Conservation (phyloP, 164 flowering plant genomes). For the Dillenia turbinata region DNA sequence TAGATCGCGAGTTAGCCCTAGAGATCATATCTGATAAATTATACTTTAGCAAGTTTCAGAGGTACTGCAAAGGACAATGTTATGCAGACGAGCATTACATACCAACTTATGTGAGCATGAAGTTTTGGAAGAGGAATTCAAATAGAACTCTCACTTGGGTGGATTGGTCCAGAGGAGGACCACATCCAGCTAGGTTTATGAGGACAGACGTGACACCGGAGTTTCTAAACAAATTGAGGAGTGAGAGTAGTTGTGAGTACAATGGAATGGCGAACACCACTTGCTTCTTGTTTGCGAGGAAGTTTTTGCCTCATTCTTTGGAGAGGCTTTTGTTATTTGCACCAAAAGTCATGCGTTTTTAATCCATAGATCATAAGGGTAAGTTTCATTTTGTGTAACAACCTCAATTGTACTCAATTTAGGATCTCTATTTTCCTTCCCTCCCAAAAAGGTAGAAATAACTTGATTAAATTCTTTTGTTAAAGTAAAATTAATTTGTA, state of each 20-base stretch:
- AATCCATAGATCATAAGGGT: conserved; percentile 1
- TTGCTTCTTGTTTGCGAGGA: conserved; percentile 82
- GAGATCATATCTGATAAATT: conserved; percentile 42
- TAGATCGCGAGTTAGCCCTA: conserved; percentile 48
- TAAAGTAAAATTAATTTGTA: too few relatives aligned
- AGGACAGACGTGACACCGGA: conserved; percentile 48
- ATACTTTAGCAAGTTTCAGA: conserved; percentile 41
- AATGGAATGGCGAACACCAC: conserved; percentile 39
- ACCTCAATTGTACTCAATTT: neutral
- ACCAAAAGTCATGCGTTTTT: conserved; percentile 46
- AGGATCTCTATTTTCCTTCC: neutral
- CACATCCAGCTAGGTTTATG: conserved; percentile 47
- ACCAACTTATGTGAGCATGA: conserved; percentile 54
- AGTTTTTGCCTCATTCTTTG: conserved; percentile 52
- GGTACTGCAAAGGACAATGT: conserved; percentile 35
- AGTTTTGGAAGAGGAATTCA: conserved; percentile 29
- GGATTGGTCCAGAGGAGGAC: conserved; percentile 69
- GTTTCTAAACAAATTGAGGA: conserved; percentile 46
- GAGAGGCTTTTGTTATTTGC: conserved; percentile 53
- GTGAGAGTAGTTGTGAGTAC: conserved; percentile 31
- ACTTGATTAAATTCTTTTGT: too few relatives aligned
- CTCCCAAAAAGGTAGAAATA: neutral
- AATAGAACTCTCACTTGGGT: conserved; percentile 63
- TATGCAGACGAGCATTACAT: conserved; percentile 71
- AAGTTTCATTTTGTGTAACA: neutral